These are phyloP conservation scores for Podaxis carcinomalis DNA, from an alignment of 768 basidiomycete species.

Conservation along the genomic window DNA sequence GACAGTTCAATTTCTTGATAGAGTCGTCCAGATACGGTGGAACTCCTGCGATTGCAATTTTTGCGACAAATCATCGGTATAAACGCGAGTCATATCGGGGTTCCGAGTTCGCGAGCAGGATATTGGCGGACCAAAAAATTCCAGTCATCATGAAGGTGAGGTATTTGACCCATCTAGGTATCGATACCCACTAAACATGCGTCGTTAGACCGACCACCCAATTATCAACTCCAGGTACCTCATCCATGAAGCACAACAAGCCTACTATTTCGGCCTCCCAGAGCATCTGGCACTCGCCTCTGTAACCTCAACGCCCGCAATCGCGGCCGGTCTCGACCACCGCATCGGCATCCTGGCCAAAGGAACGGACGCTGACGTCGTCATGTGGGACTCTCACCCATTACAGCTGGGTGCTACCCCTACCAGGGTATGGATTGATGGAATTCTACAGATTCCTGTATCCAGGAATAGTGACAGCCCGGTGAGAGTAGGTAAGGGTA, in stretches of 20 bases:
- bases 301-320: constrained; percentile 65
- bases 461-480: constrained; percentile 36
- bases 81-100: constrained; percentile 63
- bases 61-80: constrained; percentile 71
- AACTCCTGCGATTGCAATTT: constrained; percentile 73
- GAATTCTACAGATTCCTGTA: constrained; percentile 64
- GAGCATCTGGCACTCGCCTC: constrained; percentile 55
- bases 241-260: constrained; percentile 68
- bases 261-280: constrained; percentile 62
- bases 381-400: constrained; percentile 76
- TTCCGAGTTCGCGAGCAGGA: constrained; percentile 71
- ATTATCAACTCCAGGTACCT: constrained; percentile 63
- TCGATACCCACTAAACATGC: not conserved
- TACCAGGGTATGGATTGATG: constrained; percentile 78
- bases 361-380: constrained; percentile 66
- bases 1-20: not conserved
- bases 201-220: constrained; percentile 52
- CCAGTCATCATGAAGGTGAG: constrained; percentile 74
- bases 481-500: constrained; percentile 39
- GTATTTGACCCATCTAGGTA: not conserved
- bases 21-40: constrained; percentile 35
- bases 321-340: constrained; percentile 67
- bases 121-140: constrained; percentile 69
- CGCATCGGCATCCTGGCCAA: constrained; percentile 61
- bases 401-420: constrained; percentile 73